Conservation (phyloP, 2,329 filamentous ascomycete genomes). For the Fusarium aywerte region DNA sequence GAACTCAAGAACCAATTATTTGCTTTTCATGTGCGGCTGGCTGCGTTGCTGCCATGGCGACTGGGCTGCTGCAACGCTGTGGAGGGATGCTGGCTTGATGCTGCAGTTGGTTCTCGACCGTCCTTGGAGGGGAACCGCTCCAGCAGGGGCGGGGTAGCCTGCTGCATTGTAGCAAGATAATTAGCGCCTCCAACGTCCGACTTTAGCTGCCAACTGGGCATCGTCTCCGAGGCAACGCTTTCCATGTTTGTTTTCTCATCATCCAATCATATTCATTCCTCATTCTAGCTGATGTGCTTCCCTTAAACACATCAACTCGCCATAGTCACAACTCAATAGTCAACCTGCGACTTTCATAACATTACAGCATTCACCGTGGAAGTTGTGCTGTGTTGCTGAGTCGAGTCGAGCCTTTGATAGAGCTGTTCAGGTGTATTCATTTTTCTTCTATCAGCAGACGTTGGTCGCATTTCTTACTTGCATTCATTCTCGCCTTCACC, state of each 20-base stretch:
- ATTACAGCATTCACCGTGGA: conserved; percentile 43
- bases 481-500: conserved; percentile 38
- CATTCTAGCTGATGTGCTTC: conserved; percentile 38
- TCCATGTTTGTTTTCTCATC: conserved; percentile 49
- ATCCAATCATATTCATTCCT: conserved; percentile 46
- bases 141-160: conserved; percentile 45
- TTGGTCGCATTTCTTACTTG: conserved; percentile 42
- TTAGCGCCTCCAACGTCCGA: conserved; percentile 43
- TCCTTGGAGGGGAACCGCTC: conserved; percentile 37
- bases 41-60: conserved; percentile 49
- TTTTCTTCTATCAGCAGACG: conserved; percentile 42
- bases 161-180: conserved; percentile 46
- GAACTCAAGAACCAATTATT: conserved; percentile 39
- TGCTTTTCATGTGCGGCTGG: conserved; percentile 34
- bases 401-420: conserved; percentile 41
- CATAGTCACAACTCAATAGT: conserved; percentile 24
- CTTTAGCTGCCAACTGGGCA: conserved; percentile 23
- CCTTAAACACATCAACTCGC: conserved; percentile 51
- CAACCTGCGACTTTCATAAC: conserved; percentile 40
- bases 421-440: conserved; percentile 37
- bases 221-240: conserved; percentile 47
- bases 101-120: conserved; percentile 32
- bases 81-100: conserved; percentile 19
- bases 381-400: conserved; percentile 32
- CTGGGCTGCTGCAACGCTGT: conserved; percentile 39